These are phyloP conservation scores for Microbotryum lychnidis-dioicae DNA, from an alignment of 1,284 basidiomycete species.

Conservation along the genomic window DNA sequence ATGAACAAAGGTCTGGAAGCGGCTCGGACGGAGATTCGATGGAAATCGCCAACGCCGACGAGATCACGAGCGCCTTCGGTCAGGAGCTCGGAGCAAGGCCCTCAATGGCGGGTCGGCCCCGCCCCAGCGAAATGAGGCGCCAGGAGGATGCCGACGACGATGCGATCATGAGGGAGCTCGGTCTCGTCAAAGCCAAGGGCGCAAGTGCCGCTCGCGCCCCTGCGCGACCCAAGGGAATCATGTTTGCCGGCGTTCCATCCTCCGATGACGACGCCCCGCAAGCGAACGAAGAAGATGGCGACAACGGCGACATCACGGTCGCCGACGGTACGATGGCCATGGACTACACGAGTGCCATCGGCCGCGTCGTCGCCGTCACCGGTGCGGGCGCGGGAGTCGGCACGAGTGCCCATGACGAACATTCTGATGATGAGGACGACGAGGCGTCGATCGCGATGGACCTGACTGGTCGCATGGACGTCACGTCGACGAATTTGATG, in stretches of 20 bases:
- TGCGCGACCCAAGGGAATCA: conserved; percentile 10
- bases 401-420: too few species aligned
- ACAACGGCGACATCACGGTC: conserved; percentile 4
- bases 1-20: not conserved
- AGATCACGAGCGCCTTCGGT: conserved; percentile 8
- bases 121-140: conserved; percentile 19
- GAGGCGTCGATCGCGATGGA: too few species aligned
- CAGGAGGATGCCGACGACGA: conserved; percentile 26
- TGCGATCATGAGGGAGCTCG: conserved; percentile 23
- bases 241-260: not conserved
- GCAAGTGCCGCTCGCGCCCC: not conserved
- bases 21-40: not conserved
- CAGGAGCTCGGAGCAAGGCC: conserved; percentile 1
- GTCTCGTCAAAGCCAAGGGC: conserved; percentile 9
- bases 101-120: not conserved
- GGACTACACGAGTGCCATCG: too few species aligned
- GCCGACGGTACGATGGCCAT: not conserved
- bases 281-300: not conserved
- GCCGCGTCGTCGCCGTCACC: too few species aligned
- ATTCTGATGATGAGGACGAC: too few species aligned
- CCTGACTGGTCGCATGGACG: too few species aligned
- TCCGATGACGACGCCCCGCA: not conserved
- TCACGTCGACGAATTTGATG: too few species aligned
- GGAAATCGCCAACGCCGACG: conserved; percentile 6
- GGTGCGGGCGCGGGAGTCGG: too few species aligned